A percentile compares a stretch with the other conserved stretches of the same genome.
These are phyloP conservation scores for Penicillium subrubescens DNA, from an alignment of 495 filamentous ascomycete genomes.

Conservation along the genomic window DNA sequence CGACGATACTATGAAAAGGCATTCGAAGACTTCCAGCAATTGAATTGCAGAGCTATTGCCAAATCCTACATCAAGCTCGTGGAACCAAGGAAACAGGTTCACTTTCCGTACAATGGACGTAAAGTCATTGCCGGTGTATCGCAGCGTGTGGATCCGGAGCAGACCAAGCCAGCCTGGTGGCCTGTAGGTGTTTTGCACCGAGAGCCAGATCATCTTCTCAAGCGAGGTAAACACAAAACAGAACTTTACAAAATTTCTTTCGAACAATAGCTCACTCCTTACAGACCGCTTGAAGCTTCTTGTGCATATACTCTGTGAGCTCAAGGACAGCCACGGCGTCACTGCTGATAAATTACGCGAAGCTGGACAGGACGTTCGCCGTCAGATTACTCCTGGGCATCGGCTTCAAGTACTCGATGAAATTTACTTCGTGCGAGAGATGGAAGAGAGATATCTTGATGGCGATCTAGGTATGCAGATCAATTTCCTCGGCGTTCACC, in stretches of 20 bases:
- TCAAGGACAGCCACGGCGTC: conserved; percentile 42
- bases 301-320: conserved; percentile 60
- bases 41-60: conserved; percentile 55
- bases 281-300: conserved; percentile 63
- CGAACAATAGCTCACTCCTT: not conserved
- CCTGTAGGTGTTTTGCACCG: conserved; percentile 65
- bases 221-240: conserved; percentile 55
- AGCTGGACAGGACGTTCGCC: conserved; percentile 45
- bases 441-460: conserved; percentile 62
- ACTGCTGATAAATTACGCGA: conserved; percentile 48
- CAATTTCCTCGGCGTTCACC: not conserved
- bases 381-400: conserved; percentile 38
- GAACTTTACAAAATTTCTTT: not conserved
- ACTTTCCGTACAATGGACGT: conserved; percentile 74
- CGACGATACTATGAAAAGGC: conserved; percentile 62
- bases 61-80: conserved; percentile 84
- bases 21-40: conserved; percentile 48
- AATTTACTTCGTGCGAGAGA: conserved; percentile 65
- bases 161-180: conserved; percentile 75
- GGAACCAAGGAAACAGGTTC: conserved; percentile 83
- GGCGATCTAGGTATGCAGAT: conserved; percentile 60
- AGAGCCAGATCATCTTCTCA: conserved; percentile 81
- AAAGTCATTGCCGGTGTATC: conserved; percentile 44
- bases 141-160: conserved; percentile 42
- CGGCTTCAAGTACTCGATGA: conserved; percentile 56